These are phyloP conservation scores for Cyclotella kingstonii DNA, from an alignment of 108 stramenopile genomes.

Conservation along the genomic window DNA sequence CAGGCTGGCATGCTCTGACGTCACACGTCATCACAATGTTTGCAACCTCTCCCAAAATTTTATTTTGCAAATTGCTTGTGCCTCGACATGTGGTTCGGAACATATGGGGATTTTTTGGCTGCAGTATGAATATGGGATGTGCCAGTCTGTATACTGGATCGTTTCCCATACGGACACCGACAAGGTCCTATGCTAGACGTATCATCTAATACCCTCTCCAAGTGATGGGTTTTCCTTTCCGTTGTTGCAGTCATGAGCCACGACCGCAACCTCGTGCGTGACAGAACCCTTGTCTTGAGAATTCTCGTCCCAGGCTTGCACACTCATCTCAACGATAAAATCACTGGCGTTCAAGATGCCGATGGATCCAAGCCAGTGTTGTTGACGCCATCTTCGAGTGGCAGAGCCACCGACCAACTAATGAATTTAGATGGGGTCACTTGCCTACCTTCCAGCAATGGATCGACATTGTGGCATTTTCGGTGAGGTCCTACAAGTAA, in stretches of 20 bases:
- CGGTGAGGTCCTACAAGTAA: slow-evolving; percentile 22
- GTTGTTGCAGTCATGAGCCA: background rate
- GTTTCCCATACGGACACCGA: no score
- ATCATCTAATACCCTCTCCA: no score
- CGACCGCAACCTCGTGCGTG: slow-evolving; percentile 28
- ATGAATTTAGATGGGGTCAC: slow-evolving; percentile 81
- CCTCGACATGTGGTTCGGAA: no score
- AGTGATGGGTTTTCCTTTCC: slow-evolving; percentile 9
- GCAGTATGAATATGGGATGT: no score
- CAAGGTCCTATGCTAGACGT: no score
- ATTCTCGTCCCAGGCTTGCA: slow-evolving; percentile 73
- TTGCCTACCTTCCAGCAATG: slow-evolving; percentile 46
- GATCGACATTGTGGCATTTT: slow-evolving; percentile 78
- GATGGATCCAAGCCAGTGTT: slow-evolving; percentile 28
- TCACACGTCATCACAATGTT: no score
- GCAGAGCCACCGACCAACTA: slow-evolving; percentile 23
- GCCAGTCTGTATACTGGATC: no score
- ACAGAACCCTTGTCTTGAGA: slow-evolving; percentile 64
- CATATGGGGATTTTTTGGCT: no score
- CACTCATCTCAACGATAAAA: slow-evolving; percentile 76
- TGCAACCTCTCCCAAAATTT: no score
- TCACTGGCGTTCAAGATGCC: slow-evolving; percentile 38
- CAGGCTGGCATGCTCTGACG: no score
- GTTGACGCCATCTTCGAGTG: background rate
- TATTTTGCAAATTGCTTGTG: no score